These are phyloP conservation scores for Strigomonas culicis DNA, from an alignment of 208 protist species.

Conservation along the genomic window DNA sequence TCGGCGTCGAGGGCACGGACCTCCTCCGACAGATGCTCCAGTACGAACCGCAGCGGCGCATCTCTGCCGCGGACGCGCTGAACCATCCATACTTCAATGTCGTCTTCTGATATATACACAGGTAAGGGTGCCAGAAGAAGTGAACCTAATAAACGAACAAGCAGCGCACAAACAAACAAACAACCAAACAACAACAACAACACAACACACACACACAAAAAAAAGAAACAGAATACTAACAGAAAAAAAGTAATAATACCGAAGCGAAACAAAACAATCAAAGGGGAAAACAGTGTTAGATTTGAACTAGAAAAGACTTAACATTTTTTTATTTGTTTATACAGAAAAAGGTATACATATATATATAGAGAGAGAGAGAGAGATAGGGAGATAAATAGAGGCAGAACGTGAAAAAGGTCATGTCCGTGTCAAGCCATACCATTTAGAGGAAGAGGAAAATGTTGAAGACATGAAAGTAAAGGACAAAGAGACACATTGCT, in stretches of 20 bases:
- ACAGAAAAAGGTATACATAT: no score
- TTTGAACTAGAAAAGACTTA: background rate
- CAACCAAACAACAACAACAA: background rate
- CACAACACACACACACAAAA: background rate
- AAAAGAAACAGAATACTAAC: background rate
- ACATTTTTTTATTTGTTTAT: no score
- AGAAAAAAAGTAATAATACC: background rate
- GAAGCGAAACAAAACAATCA: background rate
- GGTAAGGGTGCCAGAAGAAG: background rate
- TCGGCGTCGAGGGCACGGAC: conserved; percentile 59
- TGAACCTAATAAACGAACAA: background rate
- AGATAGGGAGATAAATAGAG: no score
- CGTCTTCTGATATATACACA: conserved; percentile 29
- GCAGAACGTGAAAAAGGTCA: no score
- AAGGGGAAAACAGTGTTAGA: background rate
- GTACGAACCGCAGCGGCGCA: conserved; percentile 71
- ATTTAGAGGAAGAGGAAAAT: no score
- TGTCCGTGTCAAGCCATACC: no score
- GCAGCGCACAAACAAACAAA: background rate
- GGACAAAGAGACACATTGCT: conserved; percentile 4
- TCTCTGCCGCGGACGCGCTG: conserved; percentile 76
- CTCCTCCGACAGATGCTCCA: conserved; percentile 60
- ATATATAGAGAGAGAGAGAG: background rate
- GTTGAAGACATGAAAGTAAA: no score
- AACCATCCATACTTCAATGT: conserved; percentile 82